Evolutionary conservation across 2,329 filamentous ascomycete species (phyloP), one percentile per base, ranked within the genome.

Genomic region (Talaromyces sp.): DNA sequence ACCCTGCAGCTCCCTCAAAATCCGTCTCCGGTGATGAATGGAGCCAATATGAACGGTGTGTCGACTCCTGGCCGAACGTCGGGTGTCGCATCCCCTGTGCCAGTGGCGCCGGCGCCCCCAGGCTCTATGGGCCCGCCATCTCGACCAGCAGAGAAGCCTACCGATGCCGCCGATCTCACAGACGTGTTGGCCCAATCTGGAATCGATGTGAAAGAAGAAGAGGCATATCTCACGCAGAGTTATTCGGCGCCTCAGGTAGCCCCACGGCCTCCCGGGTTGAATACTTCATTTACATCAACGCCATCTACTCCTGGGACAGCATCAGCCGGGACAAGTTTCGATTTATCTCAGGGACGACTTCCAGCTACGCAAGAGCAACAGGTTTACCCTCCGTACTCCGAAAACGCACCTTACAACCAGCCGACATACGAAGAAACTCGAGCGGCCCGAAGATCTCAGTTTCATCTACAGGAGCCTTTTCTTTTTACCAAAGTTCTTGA

Each of bases 111-210:
- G 26, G 68, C 68, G 24, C 67, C 74, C 52, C 70, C 74, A 19
- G 80, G 80, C 46, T 77, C 79, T 7, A 88, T 88, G 85, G 84
- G 84, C 3, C 85, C 85, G 51, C 85, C 85, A n/a, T 84, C 83
- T 61, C 77, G 83, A 46, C 85, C 85, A 12, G 76, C 72, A 12
- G 79, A 81, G 9, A 80, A 80, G 63, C 79, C 80, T 48, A 82
- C 81, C 59, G 75, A 84, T 74, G 73, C 75, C 55, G 73, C 92
- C 67, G 91, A 96, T 68, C 83, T 92, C 52, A 90, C 88, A 65
- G 92, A 97, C 76, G 89, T 92, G 56, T 76, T 96, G 58, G 88
- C 88, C 19, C 90, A 89, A 19, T 93, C 91, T 17, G 92, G 91
- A 55, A 91, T 97, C 64, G 90, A 96, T 77, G 76, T 96, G 53